A percentile compares a stretch with the other conserved stretches of the same genome.
phyloP scores from a whole-genome alignment of 2,329 filamentous ascomycete genomes.

The Epichloe baconii region DNA sequence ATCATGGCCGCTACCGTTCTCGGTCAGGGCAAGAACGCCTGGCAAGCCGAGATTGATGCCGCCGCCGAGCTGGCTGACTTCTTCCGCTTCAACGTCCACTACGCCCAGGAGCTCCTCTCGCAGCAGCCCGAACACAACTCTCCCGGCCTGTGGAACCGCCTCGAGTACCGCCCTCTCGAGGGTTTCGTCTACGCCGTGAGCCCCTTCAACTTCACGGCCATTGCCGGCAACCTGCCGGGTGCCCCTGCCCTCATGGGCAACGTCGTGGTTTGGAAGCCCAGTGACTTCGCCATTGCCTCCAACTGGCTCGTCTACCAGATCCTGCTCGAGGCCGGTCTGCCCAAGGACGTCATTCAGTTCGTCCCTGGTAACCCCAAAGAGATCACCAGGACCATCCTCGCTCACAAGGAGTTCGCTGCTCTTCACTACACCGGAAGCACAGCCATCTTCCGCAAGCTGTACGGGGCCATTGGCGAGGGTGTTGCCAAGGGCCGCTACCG shows the following conservation, averaged over 20 bases:
- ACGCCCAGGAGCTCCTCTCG: constrained; percentile 79
- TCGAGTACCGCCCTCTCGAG: constrained; percentile 81
- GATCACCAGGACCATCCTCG: constrained; percentile 65
- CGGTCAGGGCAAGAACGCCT: constrained; percentile 95
- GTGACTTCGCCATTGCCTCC: constrained; percentile 73
- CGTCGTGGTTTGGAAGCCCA: constrained; percentile 96
- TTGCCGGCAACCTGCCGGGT: constrained; percentile 73
- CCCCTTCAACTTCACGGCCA: constrained; percentile 96
- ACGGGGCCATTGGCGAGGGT: constrained; percentile 71
- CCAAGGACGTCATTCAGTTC: constrained; percentile 84
- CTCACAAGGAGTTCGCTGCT: constrained; percentile 71
- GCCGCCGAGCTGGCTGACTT: constrained; percentile 90
- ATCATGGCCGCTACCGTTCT: constrained; percentile 94
- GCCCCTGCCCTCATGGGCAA: constrained; percentile 84
- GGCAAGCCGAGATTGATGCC: constrained; percentile 97
- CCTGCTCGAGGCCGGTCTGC: constrained; percentile 79
- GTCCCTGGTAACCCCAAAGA: constrained; percentile 77
- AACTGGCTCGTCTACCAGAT: constrained; percentile 89
- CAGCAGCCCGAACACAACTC: constrained; percentile 79
- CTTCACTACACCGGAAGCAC: constrained; percentile 94
- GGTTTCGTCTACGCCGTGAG: constrained; percentile 91
- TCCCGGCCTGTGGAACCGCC: constrained; percentile 78
- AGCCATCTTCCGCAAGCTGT: constrained; percentile 76
- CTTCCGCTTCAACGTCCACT: constrained; percentile 86
- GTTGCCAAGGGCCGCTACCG: constrained; percentile 71